Evolutionary conservation across 2,329 filamentous ascomycete genomes (phyloP).

Genomic region (Teratosphaeria pseudoeucalypti): DNA sequence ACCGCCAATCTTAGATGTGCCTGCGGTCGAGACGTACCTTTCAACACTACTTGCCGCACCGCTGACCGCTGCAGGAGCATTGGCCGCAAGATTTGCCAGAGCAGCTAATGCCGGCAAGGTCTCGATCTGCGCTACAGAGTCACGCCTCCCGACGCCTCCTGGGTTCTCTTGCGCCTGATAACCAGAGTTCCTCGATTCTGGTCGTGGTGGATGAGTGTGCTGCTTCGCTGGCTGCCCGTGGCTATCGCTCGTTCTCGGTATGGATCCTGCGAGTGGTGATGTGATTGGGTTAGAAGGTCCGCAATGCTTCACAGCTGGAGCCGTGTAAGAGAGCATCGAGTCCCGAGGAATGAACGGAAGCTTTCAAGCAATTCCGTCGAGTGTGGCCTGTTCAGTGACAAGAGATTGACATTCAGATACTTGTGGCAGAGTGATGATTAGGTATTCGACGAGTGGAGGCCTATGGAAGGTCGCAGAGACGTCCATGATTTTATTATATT

Average conservation of each 20-base stretch:
- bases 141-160: background rate
- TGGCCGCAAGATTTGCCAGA: slow-evolving; percentile 17
- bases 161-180: background rate
- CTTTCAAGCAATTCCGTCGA: background rate
- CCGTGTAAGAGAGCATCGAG: slow-evolving; percentile 36
- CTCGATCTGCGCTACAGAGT: slow-evolving; percentile 9
- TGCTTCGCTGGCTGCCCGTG: background rate
- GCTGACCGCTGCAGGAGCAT: slow-evolving; percentile 10
- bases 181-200: background rate
- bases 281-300: slow-evolving; percentile 4
- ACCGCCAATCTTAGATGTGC: background rate
- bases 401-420: background rate
- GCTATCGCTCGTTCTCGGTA: background rate
- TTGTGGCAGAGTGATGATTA: background rate
- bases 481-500: background rate
- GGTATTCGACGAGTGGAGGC: background rate
- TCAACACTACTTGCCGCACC: background rate
- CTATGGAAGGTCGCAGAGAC: background rate
- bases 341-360: background rate
- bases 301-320: slow-evolving; percentile 14
- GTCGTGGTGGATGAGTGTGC: background rate
- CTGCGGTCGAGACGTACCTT: background rate
- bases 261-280: slow-evolving; percentile 12
- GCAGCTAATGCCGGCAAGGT: slow-evolving; percentile 26
- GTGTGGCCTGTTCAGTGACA: background rate